These are phyloP conservation scores for Quercus engelmannii DNA, from an alignment of 306 rosid genomes.

Conservation along the genomic window DNA sequence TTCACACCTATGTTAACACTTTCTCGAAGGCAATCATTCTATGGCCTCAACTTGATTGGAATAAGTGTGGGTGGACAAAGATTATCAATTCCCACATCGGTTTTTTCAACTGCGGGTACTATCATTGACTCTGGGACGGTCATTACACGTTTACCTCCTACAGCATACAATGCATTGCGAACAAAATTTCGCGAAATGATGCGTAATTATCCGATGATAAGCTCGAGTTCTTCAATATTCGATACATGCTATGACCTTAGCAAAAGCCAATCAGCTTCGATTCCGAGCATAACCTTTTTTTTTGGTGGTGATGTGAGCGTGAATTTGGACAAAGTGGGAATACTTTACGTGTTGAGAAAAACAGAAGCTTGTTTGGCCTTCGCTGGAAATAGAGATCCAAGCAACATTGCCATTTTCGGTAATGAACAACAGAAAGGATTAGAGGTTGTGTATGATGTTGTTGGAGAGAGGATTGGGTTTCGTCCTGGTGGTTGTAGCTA, in stretches of 20 bases:
- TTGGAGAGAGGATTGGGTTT: not conserved
- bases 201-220: conserved; percentile 33
- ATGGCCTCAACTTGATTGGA: conserved; percentile 42
- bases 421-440: not conserved
- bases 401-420: not conserved
- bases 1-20: conserved; percentile 47
- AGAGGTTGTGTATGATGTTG: not conserved
- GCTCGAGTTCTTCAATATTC: not conserved
- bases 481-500: not conserved
- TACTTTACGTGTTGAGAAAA: conserved; percentile 9
- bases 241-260: conserved; percentile 75
- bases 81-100: conserved; percentile 31
- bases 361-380: conserved; percentile 45
- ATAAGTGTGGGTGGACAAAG: conserved; percentile 35
- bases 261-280: not conserved
- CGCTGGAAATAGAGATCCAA: not conserved
- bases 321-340: conserved; percentile 28
- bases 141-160: conserved; percentile 53
- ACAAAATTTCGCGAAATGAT: conserved; percentile 32
- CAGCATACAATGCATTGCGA: conserved; percentile 42
- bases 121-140: conserved; percentile 83
- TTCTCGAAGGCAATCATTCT: conserved; percentile 27
- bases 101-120: conserved; percentile 38
- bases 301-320: conserved; percentile 31
- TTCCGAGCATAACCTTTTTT: conserved; percentile 42